These are phyloP conservation scores for Eucalyptus cloeziana DNA, from an alignment of 345 rosid genomes.

Conservation along the genomic window DNA sequence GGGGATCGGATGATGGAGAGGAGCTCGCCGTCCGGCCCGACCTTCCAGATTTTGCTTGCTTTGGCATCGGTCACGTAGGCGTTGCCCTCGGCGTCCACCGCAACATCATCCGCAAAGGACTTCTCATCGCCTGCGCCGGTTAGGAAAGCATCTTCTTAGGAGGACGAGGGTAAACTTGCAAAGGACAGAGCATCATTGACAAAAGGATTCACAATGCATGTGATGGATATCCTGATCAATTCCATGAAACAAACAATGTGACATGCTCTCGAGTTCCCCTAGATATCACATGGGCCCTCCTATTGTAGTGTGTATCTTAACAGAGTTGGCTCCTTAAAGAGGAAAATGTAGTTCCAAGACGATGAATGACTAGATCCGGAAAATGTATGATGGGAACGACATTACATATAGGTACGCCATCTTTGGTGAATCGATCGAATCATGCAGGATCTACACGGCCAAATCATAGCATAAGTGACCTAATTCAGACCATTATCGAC, in stretches of 20 bases:
- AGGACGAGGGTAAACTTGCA: neutral
- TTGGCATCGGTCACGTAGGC: slow-evolving; percentile 69
- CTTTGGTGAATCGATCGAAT: accelerated
- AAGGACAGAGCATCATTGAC: neutral
- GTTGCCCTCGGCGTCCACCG: slow-evolving; percentile 57
- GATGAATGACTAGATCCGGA: neutral
- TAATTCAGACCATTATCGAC: neutral
- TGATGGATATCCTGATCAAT: neutral
- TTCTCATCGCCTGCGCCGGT: slow-evolving; percentile 14
- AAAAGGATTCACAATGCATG: neutral
- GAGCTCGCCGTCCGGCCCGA: slow-evolving; percentile 46
- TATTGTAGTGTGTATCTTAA: neutral
- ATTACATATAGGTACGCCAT: neutral
- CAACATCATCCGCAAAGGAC: slow-evolving; percentile 77
- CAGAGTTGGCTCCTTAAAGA: neutral
- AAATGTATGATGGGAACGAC: neutral
- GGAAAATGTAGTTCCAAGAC: neutral
- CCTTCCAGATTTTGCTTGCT: slow-evolving; percentile 63
- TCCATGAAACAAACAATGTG: neutral
- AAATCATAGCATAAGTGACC: neutral
- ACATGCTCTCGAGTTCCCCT: neutral
- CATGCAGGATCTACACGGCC: neutral
- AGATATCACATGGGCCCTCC: neutral
- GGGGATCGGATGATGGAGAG: slow-evolving; percentile 38
- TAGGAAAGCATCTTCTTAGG: neutral